phyloP scores from a whole-genome alignment of 192 early-diverging fungal genomes.

The Podochytrium sp. region DNA sequence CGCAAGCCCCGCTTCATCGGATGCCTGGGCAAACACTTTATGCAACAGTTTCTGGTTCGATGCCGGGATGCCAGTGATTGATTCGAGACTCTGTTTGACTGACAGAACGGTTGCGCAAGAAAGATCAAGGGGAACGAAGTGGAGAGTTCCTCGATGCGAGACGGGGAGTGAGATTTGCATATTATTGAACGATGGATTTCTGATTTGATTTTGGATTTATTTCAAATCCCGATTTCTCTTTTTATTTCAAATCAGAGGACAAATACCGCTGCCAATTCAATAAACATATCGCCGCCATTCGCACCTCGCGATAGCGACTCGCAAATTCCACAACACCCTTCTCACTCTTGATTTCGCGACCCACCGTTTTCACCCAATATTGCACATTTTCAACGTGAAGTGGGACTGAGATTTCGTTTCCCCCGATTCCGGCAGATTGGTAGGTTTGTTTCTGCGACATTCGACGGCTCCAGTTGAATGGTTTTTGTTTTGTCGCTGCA shows the following conservation, averaged over 20 bases:
- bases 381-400: not conserved
- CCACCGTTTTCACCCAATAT: not conserved
- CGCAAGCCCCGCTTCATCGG: constrained; percentile 33
- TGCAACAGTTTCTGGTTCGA: constrained; percentile 59
- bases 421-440: not conserved
- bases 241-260: not conserved
- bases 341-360: not conserved
- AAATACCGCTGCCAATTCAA: not conserved
- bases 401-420: not conserved
- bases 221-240: not conserved
- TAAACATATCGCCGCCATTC: not conserved
- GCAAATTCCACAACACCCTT: constrained; percentile 12
- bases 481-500: not conserved
- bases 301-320: not conserved
- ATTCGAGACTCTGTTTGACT: constrained; percentile 46
- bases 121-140: too few species aligned
- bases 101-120: constrained; percentile 44
- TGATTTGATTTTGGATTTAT: not conserved
- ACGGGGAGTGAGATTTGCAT: too few species aligned
- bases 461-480: not conserved
- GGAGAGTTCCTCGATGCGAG: too few species aligned
- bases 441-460: not conserved
- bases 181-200: not conserved
- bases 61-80: constrained; percentile 38
- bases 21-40: constrained; percentile 40